Base-by-base conservation (phyloP, 257 asterid genomes). In the Misopates orontium region DNA sequence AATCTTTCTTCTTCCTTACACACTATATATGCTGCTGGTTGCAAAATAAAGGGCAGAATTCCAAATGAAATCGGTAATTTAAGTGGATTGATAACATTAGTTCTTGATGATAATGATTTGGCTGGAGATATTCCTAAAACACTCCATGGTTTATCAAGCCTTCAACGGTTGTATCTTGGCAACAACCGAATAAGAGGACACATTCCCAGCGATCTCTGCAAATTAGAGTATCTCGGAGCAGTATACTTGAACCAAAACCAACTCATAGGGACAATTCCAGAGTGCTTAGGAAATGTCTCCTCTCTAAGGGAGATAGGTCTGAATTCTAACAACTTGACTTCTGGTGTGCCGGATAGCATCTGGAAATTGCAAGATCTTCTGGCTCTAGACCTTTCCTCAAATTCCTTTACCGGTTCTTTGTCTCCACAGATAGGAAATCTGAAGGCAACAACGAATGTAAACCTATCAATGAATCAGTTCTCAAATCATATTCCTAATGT, bases 41-140 rank as follows among this genome's bases (percentile, higher is more conserved):
- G 61, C 20, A 10, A 21, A 42, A 51, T 83, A 10, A 32, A 47
- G 14, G 88, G 88, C 1, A 17, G 0, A 1, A 75, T 80, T 48
- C 80, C 85, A 11, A 9, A 39, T 7, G 71, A 58, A 44, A 56
- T 80, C 1, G 79, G 85, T 4, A 80, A 77, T 59, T 66, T 74
- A 56, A 67, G 54, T 17, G 50, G 61, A 39, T 73, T 73, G 58
- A 5, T 4, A 11, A 7, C 4, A 0, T 50, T 74, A 41, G 6
- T 10, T 40, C 10, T 74, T 3, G n/a, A 2, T 0, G n/a, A 9
- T 11, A 74, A 74, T 49, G 20, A 62, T 25, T 45, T 74, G 54
- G 56, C 21, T 12, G 72, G 72, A 20, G n/a, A 20, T 11, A n/a
- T 71, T 15, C 76, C 76, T 0, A 13, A 40, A 19, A 12, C 70